Base-by-base conservation (phyloP, 805 yeast species). In the Saccharomyces jurei region DNA sequence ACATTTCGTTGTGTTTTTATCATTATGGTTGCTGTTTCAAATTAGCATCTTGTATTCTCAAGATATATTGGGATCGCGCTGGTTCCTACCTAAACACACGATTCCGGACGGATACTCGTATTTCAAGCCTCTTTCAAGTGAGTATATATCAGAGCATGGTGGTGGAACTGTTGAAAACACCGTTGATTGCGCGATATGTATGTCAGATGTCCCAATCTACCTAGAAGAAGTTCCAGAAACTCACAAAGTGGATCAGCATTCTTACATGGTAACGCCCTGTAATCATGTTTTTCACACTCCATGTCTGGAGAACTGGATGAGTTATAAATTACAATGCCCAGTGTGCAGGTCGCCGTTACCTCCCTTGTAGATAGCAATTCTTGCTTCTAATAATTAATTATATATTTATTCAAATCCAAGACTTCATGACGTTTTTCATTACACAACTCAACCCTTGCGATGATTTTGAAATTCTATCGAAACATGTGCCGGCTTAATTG, bases 251-350 rank as follows among this genome's bases (percentile, higher is more conserved):
- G 70, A 66, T 50, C 31, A 55, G 26, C 74, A 81, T 59, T 70
- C 74, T 11, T 86, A 84, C 63, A 86, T 87, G 94, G 81, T 89
- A 2, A 89, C 98, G 0, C 97, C 97, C 1, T 91, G 98, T 69
- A 77, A 83, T 46, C 98, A 91, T 68, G 82, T 89, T 9, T 92
- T 90, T 79, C 97, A 91, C 66, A 79, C 89, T 1, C 83, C 80
- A n/a, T 91, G 98, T 71, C 73, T 92, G 58, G 95, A 88, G 65
- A 82, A 80, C 58, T 92, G 97, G 97, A 89, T 92, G 97, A 81
- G 84, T 67, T 87, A 89, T 67, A 88, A 90, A 63, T 71, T 92
- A 51, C 96, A 90, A 64, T 92, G 98, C 71, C 98, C 98, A 0
- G 91, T 90, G 6, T 92, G 98, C 71, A 79, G 97, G 63, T 81